phyloP scores from a whole-genome alignment of 257 asterid species.

The Verbena officinalis region DNA sequence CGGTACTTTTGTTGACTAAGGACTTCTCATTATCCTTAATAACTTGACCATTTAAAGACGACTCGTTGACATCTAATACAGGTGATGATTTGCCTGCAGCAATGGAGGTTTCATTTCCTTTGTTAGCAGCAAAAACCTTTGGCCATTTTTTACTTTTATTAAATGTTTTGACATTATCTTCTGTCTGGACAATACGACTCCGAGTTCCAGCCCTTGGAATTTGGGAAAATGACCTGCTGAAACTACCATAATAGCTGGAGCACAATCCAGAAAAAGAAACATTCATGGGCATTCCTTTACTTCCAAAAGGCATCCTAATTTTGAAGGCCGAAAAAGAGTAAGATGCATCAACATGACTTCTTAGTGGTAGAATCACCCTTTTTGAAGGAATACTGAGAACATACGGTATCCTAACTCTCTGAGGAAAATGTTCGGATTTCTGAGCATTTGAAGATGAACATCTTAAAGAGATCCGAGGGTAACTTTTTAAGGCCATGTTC shows the following conservation, averaged over 20 bases:
- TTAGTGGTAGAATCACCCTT: conserved; percentile 34
- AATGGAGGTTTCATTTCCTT: conserved; percentile 41
- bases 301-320: conserved; percentile 37
- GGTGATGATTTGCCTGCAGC: conserved; percentile 40
- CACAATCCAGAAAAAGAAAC: conserved; percentile 30
- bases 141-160: conserved; percentile 38
- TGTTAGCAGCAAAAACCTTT: conserved; percentile 41
- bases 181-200: conserved; percentile 28
- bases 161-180: conserved; percentile 36
- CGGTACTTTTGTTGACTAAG: conserved; percentile 20
- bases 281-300: conserved; percentile 42
- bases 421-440: conserved; percentile 35
- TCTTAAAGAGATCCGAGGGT: conserved; percentile 38
- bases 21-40: conserved; percentile 32
- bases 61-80: conserved; percentile 28
- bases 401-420: conserved; percentile 43
- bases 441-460: conserved; percentile 44
- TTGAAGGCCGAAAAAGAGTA: conserved; percentile 43
- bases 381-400: conserved; percentile 43
- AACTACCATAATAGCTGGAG: conserved; percentile 36
- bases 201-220: conserved; percentile 44
- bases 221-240: conserved; percentile 53
- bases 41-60: conserved; percentile 37
- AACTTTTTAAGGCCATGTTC: no score
- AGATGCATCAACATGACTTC: conserved; percentile 28